These are phyloP conservation scores for Falciphora oryzae DNA, from an alignment of 2,329 filamentous ascomycete species.

Conservation along the genomic window DNA sequence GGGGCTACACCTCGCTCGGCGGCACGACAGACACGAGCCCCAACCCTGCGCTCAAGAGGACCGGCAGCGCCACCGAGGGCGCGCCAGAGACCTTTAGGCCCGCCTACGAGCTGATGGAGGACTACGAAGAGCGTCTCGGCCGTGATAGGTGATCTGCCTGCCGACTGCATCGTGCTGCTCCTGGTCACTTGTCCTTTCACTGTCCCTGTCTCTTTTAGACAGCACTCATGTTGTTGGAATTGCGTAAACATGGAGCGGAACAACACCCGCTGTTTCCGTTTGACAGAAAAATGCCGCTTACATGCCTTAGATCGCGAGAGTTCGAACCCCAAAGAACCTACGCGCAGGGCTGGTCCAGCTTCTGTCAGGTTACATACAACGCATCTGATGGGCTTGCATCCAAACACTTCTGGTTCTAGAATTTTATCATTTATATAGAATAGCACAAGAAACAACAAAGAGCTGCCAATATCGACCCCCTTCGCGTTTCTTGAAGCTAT, in stretches of 20 bases:
- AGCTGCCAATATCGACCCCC: background rate
- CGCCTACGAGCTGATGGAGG: slow-evolving; percentile 68
- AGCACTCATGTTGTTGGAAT: too few species aligned
- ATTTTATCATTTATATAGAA: background rate
- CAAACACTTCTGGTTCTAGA: background rate
- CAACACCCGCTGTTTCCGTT: too few species aligned
- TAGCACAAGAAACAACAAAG: background rate
- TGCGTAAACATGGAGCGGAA: too few species aligned
- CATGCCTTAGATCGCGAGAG: too few species aligned
- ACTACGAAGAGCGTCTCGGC: slow-evolving; percentile 73
- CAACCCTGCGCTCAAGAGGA: slow-evolving; percentile 64
- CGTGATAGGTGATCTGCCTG: slow-evolving; percentile 39
- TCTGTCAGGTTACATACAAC: background rate
- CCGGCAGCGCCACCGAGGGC: slow-evolving; percentile 22
- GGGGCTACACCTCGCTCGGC: slow-evolving; percentile 87
- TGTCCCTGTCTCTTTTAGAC: background rate
- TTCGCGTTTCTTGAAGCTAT: background rate
- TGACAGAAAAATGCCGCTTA: too few species aligned
- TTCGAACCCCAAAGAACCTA: too few species aligned
- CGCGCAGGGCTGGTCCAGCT: too few species aligned
- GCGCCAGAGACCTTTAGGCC: slow-evolving; percentile 51
- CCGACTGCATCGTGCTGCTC: too few species aligned
- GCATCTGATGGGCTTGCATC: background rate
- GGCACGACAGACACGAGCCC: slow-evolving; percentile 84
- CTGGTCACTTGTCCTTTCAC: background rate